Evolutionary conservation across 352 stramenopile genomes (phyloP).

Genomic region (Globisporangium heterothallicum): DNA sequence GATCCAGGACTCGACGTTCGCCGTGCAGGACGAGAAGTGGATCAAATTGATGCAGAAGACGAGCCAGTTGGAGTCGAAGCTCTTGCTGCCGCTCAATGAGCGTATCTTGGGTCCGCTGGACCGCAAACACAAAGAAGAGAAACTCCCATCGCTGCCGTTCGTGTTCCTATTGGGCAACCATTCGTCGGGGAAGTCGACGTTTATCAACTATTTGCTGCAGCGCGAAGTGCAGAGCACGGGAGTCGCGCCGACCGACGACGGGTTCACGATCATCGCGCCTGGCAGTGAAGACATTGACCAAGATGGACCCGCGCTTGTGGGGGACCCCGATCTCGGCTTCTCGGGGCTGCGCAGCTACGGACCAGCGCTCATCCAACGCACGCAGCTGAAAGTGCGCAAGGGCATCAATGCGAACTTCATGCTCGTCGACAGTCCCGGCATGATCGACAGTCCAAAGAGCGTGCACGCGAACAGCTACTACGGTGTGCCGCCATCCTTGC

Average conservation of each 20-base stretch:
- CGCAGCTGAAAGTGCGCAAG: conserved; percentile 96
- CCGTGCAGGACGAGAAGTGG: conserved; percentile 68
- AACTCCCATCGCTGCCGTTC: conserved; percentile 94
- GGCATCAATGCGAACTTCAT: conserved; percentile 95
- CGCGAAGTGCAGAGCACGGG: conserved; percentile 96
- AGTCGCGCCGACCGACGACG: conserved; percentile 99
- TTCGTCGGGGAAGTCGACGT: conserved; percentile 97
- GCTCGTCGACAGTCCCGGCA: conserved; percentile 98
- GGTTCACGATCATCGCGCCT: conserved; percentile 98
- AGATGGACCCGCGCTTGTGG: conserved; percentile 92
- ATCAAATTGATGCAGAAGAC: conserved; percentile 82
- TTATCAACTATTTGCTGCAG: conserved; percentile 98
- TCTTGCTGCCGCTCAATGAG: conserved; percentile 83
- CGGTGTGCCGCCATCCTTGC: conserved; percentile 25
- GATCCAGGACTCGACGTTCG: conserved; percentile 22
- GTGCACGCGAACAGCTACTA: conserved; percentile 57
- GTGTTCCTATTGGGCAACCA: conserved; percentile 99
- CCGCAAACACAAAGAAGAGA: conserved; percentile 85
- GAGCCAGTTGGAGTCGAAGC: conserved; percentile 55
- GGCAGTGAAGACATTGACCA: conserved; percentile 95
- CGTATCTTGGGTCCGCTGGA: conserved; percentile 84
- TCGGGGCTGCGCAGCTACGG: conserved; percentile 93
- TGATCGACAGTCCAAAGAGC: conserved; percentile 97
- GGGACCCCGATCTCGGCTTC: conserved; percentile 98
- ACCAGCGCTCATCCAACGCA: conserved; percentile 97